A percentile compares a stretch with the other conserved stretches of the same genome.
These are phyloP conservation scores for Paulownia fortunei DNA, from an alignment of 257 asterid genomes.

Conservation along the genomic window DNA sequence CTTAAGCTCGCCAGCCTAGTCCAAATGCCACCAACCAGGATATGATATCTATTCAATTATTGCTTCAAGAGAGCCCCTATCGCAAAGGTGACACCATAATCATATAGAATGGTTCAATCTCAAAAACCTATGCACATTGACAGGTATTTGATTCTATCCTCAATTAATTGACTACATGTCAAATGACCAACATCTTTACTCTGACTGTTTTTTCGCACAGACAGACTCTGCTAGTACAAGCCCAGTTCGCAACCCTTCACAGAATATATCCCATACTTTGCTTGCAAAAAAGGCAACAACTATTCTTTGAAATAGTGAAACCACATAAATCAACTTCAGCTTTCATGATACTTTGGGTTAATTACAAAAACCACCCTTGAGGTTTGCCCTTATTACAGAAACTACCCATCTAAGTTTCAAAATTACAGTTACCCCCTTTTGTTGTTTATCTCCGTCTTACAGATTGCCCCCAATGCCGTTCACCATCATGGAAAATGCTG, in stretches of 20 bases:
- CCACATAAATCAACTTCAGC: background rate
- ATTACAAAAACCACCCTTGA: no score
- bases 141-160: background rate
- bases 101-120: background rate
- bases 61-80: background rate
- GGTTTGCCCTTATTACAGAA: no score
- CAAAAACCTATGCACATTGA: background rate
- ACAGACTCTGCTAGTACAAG: background rate
- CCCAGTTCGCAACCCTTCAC: background rate
- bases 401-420: no score
- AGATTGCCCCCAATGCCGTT: no score
- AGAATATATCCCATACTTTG: background rate
- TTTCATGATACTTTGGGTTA: background rate
- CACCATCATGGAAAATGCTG: no score
- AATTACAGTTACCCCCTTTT: no score
- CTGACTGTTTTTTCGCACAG: background rate
- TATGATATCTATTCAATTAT: background rate
- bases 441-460: no score
- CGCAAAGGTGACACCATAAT: background rate
- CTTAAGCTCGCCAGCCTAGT: background rate
- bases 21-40: background rate
- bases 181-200: background rate
- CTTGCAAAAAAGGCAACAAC: background rate
- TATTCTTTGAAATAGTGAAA: background rate
- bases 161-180: background rate